Evolutionary conservation across 345 rosid genomes (phyloP).

Genomic region (Cardiospermum halicacabum): DNA sequence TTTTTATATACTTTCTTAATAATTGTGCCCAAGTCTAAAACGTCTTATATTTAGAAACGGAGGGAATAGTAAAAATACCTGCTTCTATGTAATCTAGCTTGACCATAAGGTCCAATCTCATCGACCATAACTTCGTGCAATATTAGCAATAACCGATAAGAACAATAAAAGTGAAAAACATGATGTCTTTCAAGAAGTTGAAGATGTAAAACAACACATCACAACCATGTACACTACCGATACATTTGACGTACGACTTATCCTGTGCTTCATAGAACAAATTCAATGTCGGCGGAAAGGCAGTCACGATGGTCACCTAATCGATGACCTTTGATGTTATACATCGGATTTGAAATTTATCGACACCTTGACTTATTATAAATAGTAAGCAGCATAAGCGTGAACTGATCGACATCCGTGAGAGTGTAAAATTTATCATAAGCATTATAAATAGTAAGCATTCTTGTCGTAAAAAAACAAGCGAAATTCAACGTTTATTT

Average conservation of each 20-base stretch:
- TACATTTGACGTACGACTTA: slow-evolving; percentile 74
- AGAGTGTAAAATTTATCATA: slow-evolving; percentile 18
- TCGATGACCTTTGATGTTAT: slow-evolving; percentile 71
- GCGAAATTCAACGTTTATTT: background rate
- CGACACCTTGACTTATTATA: slow-evolving; percentile 51
- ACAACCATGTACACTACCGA: slow-evolving; percentile 96
- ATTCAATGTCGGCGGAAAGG: slow-evolving; percentile 82
- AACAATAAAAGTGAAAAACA: slow-evolving; percentile 81
- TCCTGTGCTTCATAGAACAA: slow-evolving; percentile 88
- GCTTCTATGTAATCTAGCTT: slow-evolving; percentile 91
- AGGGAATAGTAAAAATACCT: slow-evolving; percentile 76
- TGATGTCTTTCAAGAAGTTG: slow-evolving; percentile 87
- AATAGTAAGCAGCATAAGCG: slow-evolving; percentile 83
- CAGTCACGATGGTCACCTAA: slow-evolving; percentile 58
- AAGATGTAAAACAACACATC: slow-evolving; percentile 90
- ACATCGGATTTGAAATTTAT: slow-evolving; percentile 82
- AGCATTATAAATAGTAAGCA: too few species aligned
- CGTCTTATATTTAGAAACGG: too few species aligned
- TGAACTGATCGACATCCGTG: slow-evolving; percentile 70
- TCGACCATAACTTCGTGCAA: slow-evolving; percentile 90
- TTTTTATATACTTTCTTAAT: too few species aligned
- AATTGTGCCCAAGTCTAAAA: too few species aligned
- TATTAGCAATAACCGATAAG: slow-evolving; percentile 90
- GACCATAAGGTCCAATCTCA: slow-evolving; percentile 75
- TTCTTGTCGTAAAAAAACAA: slow-evolving; percentile 19